Base-by-base conservation (phyloP, 2,329 filamentous ascomycete genomes). In the Dothistroma septosporum region DNA sequence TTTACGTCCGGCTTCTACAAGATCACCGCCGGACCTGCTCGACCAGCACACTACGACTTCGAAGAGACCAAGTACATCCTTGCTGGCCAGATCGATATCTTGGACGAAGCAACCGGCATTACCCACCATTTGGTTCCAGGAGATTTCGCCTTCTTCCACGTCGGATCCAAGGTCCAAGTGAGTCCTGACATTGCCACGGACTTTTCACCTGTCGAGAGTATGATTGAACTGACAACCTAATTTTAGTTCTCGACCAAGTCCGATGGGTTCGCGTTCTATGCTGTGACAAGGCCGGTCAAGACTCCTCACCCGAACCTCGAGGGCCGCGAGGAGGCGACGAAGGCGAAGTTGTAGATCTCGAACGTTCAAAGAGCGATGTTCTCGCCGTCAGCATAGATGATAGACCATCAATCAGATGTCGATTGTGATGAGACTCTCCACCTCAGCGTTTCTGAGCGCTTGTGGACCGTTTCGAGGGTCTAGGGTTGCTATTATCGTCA, bases 61-160 rank as follows among this genome's bases (percentile, higher is more conserved):
- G 65, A 67, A n/a, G 65, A 67, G 32, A 60, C 65, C 10, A 67
- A 67, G 44, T 67, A 64, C 46, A 61, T 67, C 2, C 55, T 67
- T 31, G 60, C 32, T 19, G 65, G 65, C 2, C 65, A 67, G 35
- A 67, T 67, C 19, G 65, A 67, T 47, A 61, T 67, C n/a, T 53
- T 65, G 55, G 65, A 67, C 9, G 65, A 65, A 14, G 65, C 63
- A 2, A 67, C 65, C 10, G 65, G 65, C 11, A 48, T 65, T 16
- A 65, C 63, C 5, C 65, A 67, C 37, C 65, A 65, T 28, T 33
- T 67, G 14, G 65, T 67, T 2, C 48, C 61, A 4, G 65, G 63
- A 31, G 65, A 67, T 32, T 67, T 63, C 47, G 65, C 65, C 22
- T 67, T 67, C 65, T 67, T 67, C 53, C 62, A 64, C 28, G 58